Conservation (phyloP, 2,329 filamentous ascomycete genomes). For the Ophiocordyceps camponoti-leonardi region DNA sequence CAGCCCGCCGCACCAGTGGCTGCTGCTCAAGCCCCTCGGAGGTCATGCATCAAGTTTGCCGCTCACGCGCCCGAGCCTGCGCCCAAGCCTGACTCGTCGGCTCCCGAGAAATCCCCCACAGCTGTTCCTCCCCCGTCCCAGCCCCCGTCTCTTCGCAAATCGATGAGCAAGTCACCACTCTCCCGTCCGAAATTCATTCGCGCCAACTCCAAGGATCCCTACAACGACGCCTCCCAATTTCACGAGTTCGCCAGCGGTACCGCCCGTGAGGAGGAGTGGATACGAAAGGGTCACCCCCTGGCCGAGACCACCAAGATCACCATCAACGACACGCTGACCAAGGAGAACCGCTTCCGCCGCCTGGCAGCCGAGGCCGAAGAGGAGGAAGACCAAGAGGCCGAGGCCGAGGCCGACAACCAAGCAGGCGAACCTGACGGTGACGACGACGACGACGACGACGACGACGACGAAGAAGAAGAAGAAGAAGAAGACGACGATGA, state of each 20-base stretch:
- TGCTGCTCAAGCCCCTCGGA: slow-evolving; percentile 24
- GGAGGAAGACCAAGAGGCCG: slow-evolving; percentile 58
- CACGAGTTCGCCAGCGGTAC: slow-evolving; percentile 83
- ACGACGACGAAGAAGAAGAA: slow-evolving; percentile 31
- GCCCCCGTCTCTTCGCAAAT: slow-evolving; percentile 3
- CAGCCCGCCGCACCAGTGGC: slow-evolving; percentile 18
- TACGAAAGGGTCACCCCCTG: slow-evolving; percentile 47
- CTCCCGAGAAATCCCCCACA: slow-evolving; percentile 12
- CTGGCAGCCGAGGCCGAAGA: slow-evolving; percentile 82
- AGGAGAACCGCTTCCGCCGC: slow-evolving; percentile 76
- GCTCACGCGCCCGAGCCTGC: background rate
- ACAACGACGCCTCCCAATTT: slow-evolving; percentile 46
- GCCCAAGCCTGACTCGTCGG: slow-evolving; percentile 11
- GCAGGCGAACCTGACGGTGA: slow-evolving; percentile 56
- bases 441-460: slow-evolving; percentile 27
- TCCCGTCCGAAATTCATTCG: slow-evolving; percentile 28
- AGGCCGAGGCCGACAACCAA: slow-evolving; percentile 26
- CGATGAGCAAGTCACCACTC: slow-evolving; percentile 8
- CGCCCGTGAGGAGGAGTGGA: slow-evolving; percentile 80
- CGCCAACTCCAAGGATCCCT: slow-evolving; percentile 30
- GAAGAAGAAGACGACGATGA: slow-evolving; percentile 36
- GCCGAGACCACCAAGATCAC: slow-evolving; percentile 57
- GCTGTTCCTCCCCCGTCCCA: slow-evolving; percentile 9
- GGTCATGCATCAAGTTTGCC: slow-evolving; percentile 58
- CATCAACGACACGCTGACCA: slow-evolving; percentile 73